Evolutionary conservation across 306 rosid genomes (phyloP), one percentile per base, ranked within the genome.

Genomic region (Pyrus bretschneideri): DNA sequence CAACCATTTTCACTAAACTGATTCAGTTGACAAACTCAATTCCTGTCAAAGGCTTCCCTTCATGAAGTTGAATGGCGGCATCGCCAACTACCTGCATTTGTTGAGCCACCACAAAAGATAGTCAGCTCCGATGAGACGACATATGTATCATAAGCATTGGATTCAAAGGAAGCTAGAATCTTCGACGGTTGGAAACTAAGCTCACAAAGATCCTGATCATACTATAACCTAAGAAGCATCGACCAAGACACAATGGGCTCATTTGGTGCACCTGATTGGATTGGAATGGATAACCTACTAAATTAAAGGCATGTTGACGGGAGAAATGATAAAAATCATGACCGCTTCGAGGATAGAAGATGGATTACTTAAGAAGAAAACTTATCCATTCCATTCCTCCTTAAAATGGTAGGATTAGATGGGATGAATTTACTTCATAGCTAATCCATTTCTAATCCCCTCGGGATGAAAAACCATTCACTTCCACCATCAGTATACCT

Each of bases 21-120:
- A 69, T 52, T 92, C 85, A 94, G 52, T 90, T 91, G 77, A 84
- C 97, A 57, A 90, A 66, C 75, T 94, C 97, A 27, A 94, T 79
- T n/a, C 89, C 97, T 38, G 91, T 83, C 82, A 90, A 75, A 79
- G 96, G 90, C 74, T 65, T 80, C 54, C 90, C 91, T 3, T 81
- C 84, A 67, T 91, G 94, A 74, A 94, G 84, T 83, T 94, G 91
- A 76, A 94, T 88, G 81, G 85, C 88, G 15, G 80, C 91, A 82
- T 90, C 98, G 52, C 97, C 97, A 31, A 91, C 96, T 70, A 79
- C 84, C 98, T 91, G 84, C 23, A 55, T 63, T 62, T 42, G 11
- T 60, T 6, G 55, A 61, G 72, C 45, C 59, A 58, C 19, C 84
- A 70, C 11, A 62, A 33, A 64, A 65, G 9, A 13, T 3, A 54